phyloP scores from a whole-genome alignment of 192 early-diverging fungal genomes.

The Haplosporangium gracile region DNA sequence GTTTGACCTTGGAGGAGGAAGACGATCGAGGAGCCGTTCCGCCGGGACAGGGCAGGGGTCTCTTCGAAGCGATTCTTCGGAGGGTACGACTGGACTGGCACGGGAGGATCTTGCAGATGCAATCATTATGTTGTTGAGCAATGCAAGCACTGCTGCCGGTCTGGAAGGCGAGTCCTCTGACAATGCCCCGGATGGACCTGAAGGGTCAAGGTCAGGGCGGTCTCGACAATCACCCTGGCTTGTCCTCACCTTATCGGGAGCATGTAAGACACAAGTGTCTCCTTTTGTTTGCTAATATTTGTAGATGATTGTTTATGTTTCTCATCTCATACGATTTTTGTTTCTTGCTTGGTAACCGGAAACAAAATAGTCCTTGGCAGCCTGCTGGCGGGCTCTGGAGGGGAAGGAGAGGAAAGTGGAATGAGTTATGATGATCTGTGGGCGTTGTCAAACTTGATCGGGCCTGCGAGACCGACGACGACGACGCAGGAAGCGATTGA shows the following conservation, averaged over 20 bases:
- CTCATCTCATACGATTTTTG: neutral
- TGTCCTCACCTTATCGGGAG: conserved; percentile 18
- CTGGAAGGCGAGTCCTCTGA: conserved; percentile 18
- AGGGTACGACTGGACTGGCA: neutral
- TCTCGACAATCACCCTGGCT: conserved; percentile 18
- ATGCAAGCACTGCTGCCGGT: neutral
- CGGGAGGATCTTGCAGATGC: conserved; percentile 29
- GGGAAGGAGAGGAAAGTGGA: conserved; percentile 16
- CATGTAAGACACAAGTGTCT: conserved; percentile 10
- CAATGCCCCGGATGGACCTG: neutral
- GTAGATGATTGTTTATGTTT: neutral
- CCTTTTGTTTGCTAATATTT: neutral
- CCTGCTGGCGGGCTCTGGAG: conserved; percentile 34
- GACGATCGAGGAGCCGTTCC: conserved; percentile 16
- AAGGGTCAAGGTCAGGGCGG: conserved; percentile 1
- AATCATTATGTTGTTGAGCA: conserved; percentile 39
- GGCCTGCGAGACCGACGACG: conserved; percentile 53
- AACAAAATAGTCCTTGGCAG: conserved; percentile 26
- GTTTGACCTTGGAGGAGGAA: neutral
- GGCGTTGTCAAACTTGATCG: conserved; percentile 50
- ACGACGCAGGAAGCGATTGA: conserved; percentile 59
- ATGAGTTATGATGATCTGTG: conserved; percentile 51
- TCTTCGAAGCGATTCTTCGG: conserved; percentile 5
- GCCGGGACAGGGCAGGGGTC: conserved; percentile 1
- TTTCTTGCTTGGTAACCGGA: neutral